Percentiles rank a stretch among this genome's conserved stretches.
These are phyloP conservation scores for Petunia hybrid DNA, from an alignment of 305 asterid species.

Conservation along the genomic window DNA sequence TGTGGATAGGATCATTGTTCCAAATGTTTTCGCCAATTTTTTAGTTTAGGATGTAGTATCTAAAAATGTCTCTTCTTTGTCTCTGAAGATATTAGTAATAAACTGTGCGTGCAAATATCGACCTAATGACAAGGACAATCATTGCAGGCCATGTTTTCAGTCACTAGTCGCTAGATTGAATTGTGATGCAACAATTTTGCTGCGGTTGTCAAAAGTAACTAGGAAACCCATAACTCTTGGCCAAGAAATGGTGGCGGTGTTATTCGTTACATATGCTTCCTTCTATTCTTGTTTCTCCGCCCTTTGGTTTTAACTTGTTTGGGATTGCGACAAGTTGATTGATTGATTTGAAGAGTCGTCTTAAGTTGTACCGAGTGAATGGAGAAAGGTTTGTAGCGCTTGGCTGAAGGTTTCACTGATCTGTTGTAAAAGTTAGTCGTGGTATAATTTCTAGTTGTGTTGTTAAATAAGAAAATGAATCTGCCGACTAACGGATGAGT, in stretches of 20 bases:
- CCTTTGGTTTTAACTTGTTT: too few relatives aligned
- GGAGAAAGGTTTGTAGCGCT: too few relatives aligned
- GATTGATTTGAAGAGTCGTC: too few relatives aligned
- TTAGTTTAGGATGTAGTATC: not conserved
- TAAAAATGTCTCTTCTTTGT: not conserved
- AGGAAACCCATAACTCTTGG: not conserved
- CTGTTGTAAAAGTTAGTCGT: too few relatives aligned
- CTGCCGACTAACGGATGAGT: too few relatives aligned
- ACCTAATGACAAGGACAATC: not conserved
- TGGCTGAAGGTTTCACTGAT: too few relatives aligned
- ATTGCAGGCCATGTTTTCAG: not conserved
- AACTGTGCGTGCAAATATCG: not conserved
- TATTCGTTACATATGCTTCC: not conserved
- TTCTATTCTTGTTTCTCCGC: not conserved
- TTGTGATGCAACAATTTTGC: not conserved
- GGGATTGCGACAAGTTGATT: too few relatives aligned
- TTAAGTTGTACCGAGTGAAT: too few relatives aligned
- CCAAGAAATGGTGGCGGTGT: too few relatives aligned
- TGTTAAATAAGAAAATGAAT: too few relatives aligned
- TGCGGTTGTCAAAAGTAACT: not conserved
- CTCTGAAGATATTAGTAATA: not conserved
- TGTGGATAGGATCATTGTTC: not conserved
- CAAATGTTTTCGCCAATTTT: not conserved
- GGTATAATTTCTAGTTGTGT: too few relatives aligned
- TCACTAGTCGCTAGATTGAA: not conserved